Conservation (phyloP, 2,329 filamentous ascomycete species). For the Sordariomycetes sp. region DNA sequence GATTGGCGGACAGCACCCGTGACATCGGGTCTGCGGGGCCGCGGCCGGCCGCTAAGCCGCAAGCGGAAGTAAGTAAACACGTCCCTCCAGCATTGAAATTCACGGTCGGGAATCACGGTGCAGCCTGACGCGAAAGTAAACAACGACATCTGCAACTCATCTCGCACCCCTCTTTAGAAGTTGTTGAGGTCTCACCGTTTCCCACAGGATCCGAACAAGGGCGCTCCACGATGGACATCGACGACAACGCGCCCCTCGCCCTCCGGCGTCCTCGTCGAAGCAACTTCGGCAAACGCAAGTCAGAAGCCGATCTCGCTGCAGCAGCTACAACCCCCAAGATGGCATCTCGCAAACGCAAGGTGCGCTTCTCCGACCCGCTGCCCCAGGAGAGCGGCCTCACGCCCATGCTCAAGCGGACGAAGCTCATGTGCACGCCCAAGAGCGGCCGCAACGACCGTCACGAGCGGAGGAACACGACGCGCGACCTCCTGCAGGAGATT, state of each 20-base stretch:
- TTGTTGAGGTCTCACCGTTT: neutral
- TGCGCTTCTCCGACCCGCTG: slow-evolving; percentile 53
- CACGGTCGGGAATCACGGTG: neutral
- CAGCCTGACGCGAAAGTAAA: no score
- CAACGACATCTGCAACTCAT: no score
- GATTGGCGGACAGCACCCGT: neutral
- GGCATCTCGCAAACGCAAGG: slow-evolving; percentile 11
- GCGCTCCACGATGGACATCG: neutral
- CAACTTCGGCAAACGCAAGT: slow-evolving; percentile 18
- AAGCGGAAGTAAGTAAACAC: slow-evolving; percentile 4
- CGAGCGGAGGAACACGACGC: slow-evolving; percentile 19
- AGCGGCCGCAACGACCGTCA: slow-evolving; percentile 36
- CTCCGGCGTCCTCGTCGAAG: slow-evolving; percentile 43
- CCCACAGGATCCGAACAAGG: no score
- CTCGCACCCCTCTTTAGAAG: no score
- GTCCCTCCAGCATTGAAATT: neutral
- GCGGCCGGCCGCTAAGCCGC: slow-evolving; percentile 1
- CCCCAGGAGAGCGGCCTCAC: slow-evolving; percentile 47
- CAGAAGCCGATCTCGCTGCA: slow-evolving; percentile 9
- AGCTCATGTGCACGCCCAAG: slow-evolving; percentile 20
- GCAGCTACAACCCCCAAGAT: slow-evolving; percentile 9
- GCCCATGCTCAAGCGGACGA: slow-evolving; percentile 45
- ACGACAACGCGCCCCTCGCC: slow-evolving; percentile 39
- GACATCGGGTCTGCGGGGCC: neutral
- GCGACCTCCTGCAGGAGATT: no score